Conservation (phyloP, 140 eudicot genomes). For the Bidens hawaiensis region DNA sequence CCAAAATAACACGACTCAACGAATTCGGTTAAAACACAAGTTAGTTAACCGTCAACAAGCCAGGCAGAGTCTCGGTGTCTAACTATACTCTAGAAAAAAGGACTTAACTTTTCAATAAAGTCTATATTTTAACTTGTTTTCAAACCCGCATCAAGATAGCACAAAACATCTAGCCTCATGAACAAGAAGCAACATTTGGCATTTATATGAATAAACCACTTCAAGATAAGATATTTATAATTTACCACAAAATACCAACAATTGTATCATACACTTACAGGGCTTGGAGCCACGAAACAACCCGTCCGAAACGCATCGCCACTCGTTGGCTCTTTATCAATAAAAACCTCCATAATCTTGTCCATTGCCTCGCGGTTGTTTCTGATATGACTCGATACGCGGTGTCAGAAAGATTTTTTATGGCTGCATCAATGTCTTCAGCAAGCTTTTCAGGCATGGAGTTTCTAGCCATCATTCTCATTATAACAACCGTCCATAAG, state of each 20-base stretch:
- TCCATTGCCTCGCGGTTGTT: constrained; percentile 95
- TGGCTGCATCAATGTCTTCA: constrained; percentile 80
- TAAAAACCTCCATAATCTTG: constrained; percentile 88
- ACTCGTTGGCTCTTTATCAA: constrained; percentile 84
- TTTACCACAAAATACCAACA: constrained; percentile 19
- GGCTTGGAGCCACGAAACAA: constrained; percentile 39
- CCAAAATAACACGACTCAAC: too few species aligned
- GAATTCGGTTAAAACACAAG: too few species aligned
- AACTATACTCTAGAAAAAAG: too few species aligned
- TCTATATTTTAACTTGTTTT: neutral
- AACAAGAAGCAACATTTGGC: neutral
- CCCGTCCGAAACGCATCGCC: constrained; percentile 95
- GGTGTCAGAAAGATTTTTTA: constrained; percentile 75
- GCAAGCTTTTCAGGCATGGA: constrained; percentile 96
- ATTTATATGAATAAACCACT: constrained; percentile 17
- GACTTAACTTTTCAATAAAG: too few species aligned
- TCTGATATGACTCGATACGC: constrained; percentile 80
- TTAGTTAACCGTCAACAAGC: too few species aligned
- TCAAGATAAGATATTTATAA: constrained; percentile 16
- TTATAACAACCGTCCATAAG: constrained; percentile 88
- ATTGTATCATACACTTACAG: constrained; percentile 44
- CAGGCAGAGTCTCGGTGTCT: too few species aligned
- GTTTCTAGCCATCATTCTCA: constrained; percentile 99
- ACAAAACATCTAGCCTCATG: neutral
- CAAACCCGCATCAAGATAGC: neutral